A percentile compares a stretch with the other conserved stretches of the same genome.
phyloP scores from a whole-genome alignment of 169 alveolate species.

The Eimeria acervulina region DNA sequence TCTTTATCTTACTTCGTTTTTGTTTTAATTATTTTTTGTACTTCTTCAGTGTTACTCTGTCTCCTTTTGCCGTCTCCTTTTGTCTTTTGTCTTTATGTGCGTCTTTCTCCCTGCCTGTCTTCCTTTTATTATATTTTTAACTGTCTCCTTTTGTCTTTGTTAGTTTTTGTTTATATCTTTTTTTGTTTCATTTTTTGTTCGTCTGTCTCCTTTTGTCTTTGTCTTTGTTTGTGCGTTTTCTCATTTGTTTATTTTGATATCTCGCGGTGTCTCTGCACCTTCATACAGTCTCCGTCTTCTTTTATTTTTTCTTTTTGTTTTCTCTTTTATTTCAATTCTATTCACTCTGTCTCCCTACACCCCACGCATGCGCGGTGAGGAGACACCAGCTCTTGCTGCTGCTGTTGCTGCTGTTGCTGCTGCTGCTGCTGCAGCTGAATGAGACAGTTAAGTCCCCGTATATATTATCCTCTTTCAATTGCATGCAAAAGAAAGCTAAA shows the following conservation, averaged over 20 bases:
- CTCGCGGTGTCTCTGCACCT: neutral
- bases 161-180: no score
- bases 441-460: neutral
- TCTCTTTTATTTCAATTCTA: neutral
- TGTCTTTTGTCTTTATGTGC: neutral
- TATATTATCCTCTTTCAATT: neutral
- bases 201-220: no score
- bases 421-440: neutral
- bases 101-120: neutral
- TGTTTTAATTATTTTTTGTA: neutral
- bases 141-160: no score
- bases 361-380: neutral
- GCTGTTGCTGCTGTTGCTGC: slow-evolving; percentile 17
- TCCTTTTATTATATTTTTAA: no score
- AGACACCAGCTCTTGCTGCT: neutral
- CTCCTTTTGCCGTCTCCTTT: neutral
- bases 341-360: neutral
- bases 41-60: neutral
- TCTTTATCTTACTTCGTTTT: neutral
- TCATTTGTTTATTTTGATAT: neutral
- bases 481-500: no score
- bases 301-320: neutral
- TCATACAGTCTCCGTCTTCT: neutral
- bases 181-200: no score
- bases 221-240: no score